Conservation (phyloP, 805 yeast species). For the Sugiyamaella americana region DNA sequence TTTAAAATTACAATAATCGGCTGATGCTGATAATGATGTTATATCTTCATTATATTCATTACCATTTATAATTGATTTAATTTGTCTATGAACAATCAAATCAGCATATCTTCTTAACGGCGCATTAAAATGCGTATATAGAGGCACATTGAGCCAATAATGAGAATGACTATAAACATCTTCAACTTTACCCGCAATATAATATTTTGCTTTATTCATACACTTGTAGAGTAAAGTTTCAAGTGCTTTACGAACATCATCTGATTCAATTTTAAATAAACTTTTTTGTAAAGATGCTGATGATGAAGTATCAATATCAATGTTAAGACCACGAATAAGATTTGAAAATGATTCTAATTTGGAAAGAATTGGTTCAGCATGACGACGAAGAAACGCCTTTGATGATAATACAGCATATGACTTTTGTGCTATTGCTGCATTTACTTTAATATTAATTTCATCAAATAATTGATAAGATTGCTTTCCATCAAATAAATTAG, state of each 20-base stretch:
- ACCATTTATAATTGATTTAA: slow-evolving; percentile 54
- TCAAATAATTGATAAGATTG: slow-evolving; percentile 53
- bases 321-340: slow-evolving; percentile 48
- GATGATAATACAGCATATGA: slow-evolving; percentile 73
- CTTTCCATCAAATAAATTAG: slow-evolving; percentile 53
- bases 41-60: slow-evolving; percentile 33
- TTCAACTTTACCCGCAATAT: slow-evolving; percentile 81
- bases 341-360: slow-evolving; percentile 74
- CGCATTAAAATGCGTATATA: slow-evolving; percentile 89
- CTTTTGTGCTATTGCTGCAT: slow-evolving; percentile 78
- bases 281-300: slow-evolving; percentile 69
- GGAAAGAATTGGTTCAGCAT: slow-evolving; percentile 72
- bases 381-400: slow-evolving; percentile 78
- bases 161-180: slow-evolving; percentile 64
- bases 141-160: slow-evolving; percentile 73
- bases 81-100: slow-evolving; percentile 84
- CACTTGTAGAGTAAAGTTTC: slow-evolving; percentile 78
- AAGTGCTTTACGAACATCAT: slow-evolving; percentile 59
- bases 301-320: slow-evolving; percentile 65
- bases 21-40: slow-evolving; percentile 62
- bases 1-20: slow-evolving; percentile 92
- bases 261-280: slow-evolving; percentile 56
- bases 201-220: slow-evolving; percentile 79
- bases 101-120: slow-evolving; percentile 92
- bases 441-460: slow-evolving; percentile 76